Conservation (phyloP, 2,329 filamentous ascomycete genomes). For the Epichloe sibirici region DNA sequence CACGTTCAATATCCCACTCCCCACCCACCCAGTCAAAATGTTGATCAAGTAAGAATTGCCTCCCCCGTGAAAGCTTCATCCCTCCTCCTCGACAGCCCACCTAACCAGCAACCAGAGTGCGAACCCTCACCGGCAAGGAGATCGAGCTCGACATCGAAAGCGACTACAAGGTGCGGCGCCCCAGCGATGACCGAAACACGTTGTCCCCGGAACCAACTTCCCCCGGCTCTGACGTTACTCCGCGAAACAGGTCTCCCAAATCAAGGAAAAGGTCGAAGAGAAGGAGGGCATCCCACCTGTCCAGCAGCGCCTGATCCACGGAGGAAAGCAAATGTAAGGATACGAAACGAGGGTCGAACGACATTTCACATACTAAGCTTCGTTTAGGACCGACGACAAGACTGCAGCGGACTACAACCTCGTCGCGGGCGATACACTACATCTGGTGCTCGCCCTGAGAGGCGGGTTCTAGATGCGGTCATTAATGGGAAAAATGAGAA, state of each 20-base stretch:
- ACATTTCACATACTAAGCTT: neutral
- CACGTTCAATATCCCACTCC: neutral
- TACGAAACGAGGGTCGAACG: neutral
- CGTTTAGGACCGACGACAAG: constrained; percentile 78
- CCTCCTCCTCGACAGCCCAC: neutral
- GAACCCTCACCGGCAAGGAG: constrained; percentile 95
- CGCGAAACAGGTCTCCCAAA: constrained; percentile 61
- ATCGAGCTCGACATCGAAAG: constrained; percentile 96
- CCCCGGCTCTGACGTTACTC: neutral
- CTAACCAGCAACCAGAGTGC: constrained; percentile 50
- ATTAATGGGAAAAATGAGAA: neutral
- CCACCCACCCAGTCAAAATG: constrained; percentile 17
- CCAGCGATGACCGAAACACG: neutral
- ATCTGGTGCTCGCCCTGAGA: constrained; percentile 87
- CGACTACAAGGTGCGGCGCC: constrained; percentile 65
- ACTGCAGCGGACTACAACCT: constrained; percentile 83
- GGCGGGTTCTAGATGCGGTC: constrained; percentile 42
- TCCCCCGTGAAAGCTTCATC: too few relatives aligned
- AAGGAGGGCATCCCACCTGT: constrained; percentile 97
- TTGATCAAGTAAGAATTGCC: constrained; percentile 39
- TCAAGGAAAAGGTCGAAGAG: constrained; percentile 98
- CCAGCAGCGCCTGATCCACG: constrained; percentile 91
- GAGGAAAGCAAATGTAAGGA: constrained; percentile 93
- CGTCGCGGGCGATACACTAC: constrained; percentile 82
- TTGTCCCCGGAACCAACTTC: neutral